phyloP scores from a whole-genome alignment of 768 basidiomycete genomes.

The Cystobasidium onofrii region DNA sequence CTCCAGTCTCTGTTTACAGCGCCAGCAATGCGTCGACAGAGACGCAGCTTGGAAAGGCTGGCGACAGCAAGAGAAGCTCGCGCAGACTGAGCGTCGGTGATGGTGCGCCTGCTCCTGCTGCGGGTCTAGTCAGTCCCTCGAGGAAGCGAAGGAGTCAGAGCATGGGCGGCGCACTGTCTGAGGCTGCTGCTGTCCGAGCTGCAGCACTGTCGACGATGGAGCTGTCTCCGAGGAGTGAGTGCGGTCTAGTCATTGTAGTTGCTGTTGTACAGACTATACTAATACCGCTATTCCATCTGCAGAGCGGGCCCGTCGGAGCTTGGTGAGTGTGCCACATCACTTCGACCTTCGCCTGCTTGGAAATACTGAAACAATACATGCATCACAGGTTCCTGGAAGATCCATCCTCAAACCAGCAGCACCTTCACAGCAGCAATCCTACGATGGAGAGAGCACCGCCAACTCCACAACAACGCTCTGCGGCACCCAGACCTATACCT shows the following conservation, averaged over 20 bases:
- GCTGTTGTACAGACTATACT: too few species aligned
- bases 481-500: slow-evolving; percentile 22
- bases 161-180: slow-evolving; percentile 6
- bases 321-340: slow-evolving; percentile 1
- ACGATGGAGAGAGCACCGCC: slow-evolving; percentile 7
- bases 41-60: neutral
- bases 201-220: neutral
- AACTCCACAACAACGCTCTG: slow-evolving; percentile 18
- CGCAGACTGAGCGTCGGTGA: neutral
- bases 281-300: neutral
- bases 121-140: neutral
- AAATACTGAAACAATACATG: neutral
- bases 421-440: slow-evolving; percentile 1
- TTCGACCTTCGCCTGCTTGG: neutral
- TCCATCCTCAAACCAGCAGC: slow-evolving; percentile 38
- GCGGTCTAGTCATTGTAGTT: neutral
- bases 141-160: slow-evolving; percentile 24
- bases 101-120: neutral
- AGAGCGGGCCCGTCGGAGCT: slow-evolving; percentile 26
- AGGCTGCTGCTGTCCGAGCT: neutral
- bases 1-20: neutral
- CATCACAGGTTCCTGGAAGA: slow-evolving; percentile 35
- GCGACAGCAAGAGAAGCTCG: neutral
- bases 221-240: slow-evolving; percentile 31
- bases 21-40: neutral